A percentile compares a stretch with the other conserved stretches of the same genome.
phyloP scores from a whole-genome alignment of 2,329 filamentous ascomycete genomes.

The Penicillium rolfsii region DNA sequence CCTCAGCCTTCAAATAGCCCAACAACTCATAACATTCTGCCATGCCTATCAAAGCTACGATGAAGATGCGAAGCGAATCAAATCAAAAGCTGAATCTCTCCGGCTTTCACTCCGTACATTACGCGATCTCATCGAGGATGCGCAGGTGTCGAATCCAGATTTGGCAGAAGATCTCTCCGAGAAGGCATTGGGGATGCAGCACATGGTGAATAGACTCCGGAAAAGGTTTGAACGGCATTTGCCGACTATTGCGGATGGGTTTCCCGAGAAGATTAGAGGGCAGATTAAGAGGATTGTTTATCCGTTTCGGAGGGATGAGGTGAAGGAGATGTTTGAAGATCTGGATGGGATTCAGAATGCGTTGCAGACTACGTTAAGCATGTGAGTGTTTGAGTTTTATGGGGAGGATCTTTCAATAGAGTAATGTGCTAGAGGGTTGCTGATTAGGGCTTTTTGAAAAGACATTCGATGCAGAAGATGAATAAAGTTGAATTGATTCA shows the following conservation, averaged over 20 bases:
- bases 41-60: conserved; percentile 6
- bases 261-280: not conserved
- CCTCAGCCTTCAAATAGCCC: not conserved
- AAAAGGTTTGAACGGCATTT: not conserved
- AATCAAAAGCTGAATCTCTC: not conserved
- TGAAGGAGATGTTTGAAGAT: not conserved
- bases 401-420: too few relatives aligned
- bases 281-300: conserved; percentile 3
- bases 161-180: not conserved
- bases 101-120: not conserved
- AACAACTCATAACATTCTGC: conserved; percentile 2
- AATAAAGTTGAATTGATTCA: not conserved
- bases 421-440: too few relatives aligned
- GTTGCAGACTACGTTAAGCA: conserved; percentile 5
- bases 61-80: not conserved
- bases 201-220: conserved; percentile 4
- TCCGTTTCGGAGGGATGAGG: conserved; percentile 3
- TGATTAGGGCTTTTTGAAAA: not conserved
- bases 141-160: not conserved
- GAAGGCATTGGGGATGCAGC: not conserved
- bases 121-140: conserved; percentile 3
- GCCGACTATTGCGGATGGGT: not conserved
- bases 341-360: conserved; percentile 6
- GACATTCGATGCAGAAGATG: conserved; percentile 4
- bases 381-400: not conserved